These are phyloP conservation scores for Xylaria digitata DNA, from an alignment of 2,329 filamentous ascomycete species.

Conservation along the genomic window DNA sequence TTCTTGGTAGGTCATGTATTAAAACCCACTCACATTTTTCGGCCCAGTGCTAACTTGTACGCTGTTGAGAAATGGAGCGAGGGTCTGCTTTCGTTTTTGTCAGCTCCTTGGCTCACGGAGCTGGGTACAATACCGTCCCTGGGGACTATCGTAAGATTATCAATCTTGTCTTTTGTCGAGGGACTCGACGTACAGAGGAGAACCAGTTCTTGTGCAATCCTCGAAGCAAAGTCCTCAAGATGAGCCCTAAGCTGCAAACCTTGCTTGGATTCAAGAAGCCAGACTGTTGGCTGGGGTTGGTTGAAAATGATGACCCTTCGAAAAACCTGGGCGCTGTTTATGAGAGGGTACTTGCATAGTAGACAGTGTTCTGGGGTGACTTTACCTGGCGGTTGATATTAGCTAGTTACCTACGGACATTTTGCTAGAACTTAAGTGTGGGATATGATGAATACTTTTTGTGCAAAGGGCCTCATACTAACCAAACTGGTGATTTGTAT, in stretches of 20 bases:
- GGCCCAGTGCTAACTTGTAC: background rate
- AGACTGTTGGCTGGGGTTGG: constrained; percentile 17
- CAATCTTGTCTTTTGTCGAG: constrained; percentile 20
- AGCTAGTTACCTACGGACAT: background rate
- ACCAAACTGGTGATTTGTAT: too few species aligned
- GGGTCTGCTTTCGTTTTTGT: constrained; percentile 21
- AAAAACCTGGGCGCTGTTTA: constrained; percentile 21
- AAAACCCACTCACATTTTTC: background rate
- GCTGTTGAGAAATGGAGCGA: constrained; percentile 22
- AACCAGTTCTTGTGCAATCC: constrained; percentile 23
- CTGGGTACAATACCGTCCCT: constrained; percentile 22
- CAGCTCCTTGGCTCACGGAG: constrained; percentile 11
- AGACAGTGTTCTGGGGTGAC: background rate
- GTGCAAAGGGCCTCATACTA: too few species aligned
- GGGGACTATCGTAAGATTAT: constrained; percentile 23
- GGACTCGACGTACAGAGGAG: constrained; percentile 16
- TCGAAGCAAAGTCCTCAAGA: constrained; percentile 23
- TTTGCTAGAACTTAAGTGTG: too few species aligned
- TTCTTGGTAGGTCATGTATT: constrained; percentile 18
- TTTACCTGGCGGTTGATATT: background rate
- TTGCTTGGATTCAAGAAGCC: constrained; percentile 27
- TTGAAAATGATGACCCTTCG: constrained; percentile 23
- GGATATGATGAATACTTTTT: too few species aligned
- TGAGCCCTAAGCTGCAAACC: constrained; percentile 26
- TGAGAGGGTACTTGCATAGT: constrained; percentile 12